These are phyloP conservation scores for Suillus luteus DNA, from an alignment of 768 basidiomycete genomes.

Conservation along the genomic window DNA sequence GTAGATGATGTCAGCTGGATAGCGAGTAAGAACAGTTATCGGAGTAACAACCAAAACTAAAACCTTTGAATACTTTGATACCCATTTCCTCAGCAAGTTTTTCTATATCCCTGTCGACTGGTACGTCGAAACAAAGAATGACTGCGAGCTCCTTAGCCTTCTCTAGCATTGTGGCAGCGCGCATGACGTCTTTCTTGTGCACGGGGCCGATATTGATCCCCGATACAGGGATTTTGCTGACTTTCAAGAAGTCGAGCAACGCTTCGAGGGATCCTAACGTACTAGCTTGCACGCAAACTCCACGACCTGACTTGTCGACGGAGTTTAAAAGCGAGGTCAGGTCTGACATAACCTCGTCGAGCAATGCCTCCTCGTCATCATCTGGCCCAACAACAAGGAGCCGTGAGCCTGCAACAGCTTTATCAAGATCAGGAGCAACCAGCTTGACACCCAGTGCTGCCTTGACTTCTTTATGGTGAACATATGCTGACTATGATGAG, in stretches of 20 bases:
- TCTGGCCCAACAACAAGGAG: constrained; percentile 91
- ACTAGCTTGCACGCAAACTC: constrained; percentile 96
- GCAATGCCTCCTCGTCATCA: constrained; percentile 93
- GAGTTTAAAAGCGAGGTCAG: constrained; percentile 84
- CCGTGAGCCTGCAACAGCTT: constrained; percentile 96
- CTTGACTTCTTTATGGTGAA: constrained; percentile 97
- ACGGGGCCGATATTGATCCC: constrained; percentile 98
- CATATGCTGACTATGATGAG: constrained; percentile 76
- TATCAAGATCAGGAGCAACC: constrained; percentile 92
- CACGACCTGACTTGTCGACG: constrained; percentile 93
- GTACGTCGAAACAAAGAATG: constrained; percentile 95
- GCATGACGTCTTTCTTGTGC: constrained; percentile 93
- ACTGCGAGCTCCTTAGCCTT: constrained; percentile 94
- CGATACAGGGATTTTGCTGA: constrained; percentile 95
- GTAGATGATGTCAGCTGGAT: constrained; percentile 94
- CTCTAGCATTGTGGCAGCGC: constrained; percentile 91
- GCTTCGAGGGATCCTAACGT: constrained; percentile 98
- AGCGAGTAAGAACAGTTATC: not conserved
- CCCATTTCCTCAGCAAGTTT: constrained; percentile 92
- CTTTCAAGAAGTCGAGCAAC: constrained; percentile 90
- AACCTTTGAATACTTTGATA: constrained; percentile 92
- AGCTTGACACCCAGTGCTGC: constrained; percentile 97
- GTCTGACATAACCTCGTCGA: constrained; percentile 96
- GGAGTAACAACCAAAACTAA: not conserved
- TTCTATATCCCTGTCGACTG: constrained; percentile 92